phyloP scores from a whole-genome alignment of 371 early-diverging fungal species.

The Furculomyces boomerangus region DNA sequence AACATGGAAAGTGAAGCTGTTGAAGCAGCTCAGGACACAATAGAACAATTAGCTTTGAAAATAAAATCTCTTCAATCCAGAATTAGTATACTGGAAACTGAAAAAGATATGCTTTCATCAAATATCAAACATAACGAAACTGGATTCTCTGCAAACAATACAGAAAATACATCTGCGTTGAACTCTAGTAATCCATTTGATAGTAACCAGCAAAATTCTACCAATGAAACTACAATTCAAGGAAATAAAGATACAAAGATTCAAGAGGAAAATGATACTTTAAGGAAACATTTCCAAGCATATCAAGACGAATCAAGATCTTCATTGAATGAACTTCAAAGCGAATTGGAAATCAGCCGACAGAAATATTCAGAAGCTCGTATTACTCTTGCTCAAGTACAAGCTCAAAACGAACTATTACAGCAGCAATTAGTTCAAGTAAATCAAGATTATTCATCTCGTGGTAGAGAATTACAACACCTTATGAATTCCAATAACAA shows the following conservation, averaged over 20 bases:
- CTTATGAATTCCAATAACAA: constrained; percentile 20
- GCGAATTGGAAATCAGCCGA: constrained; percentile 22
- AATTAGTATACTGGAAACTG: constrained; percentile 24
- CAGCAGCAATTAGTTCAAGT: constrained; percentile 16
- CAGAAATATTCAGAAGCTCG: constrained; percentile 23
- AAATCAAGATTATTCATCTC: constrained; percentile 8
- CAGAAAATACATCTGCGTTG: neutral
- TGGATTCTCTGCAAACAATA: neutral
- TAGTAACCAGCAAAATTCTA: neutral
- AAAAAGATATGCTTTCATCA: constrained; percentile 28
- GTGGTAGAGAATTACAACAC: constrained; percentile 19
- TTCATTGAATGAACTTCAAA: constrained; percentile 29
- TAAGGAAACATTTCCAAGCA: constrained; percentile 32
- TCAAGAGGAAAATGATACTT: neutral
- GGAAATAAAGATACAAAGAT: neutral
- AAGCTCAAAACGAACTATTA: constrained; percentile 29
- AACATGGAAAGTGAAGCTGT: constrained; percentile 26
- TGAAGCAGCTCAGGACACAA: constrained; percentile 26
- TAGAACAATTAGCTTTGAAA: constrained; percentile 26
- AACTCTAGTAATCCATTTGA: neutral
- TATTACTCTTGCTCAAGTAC: constrained; percentile 27
- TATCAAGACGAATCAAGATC: constrained; percentile 31
- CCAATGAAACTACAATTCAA: neutral
- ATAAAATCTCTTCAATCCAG: constrained; percentile 20
- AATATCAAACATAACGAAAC: constrained; percentile 1